These are phyloP conservation scores for Chlorella sorokiniana DNA, from an alignment of 139 green algal species.

Conservation along the genomic window DNA sequence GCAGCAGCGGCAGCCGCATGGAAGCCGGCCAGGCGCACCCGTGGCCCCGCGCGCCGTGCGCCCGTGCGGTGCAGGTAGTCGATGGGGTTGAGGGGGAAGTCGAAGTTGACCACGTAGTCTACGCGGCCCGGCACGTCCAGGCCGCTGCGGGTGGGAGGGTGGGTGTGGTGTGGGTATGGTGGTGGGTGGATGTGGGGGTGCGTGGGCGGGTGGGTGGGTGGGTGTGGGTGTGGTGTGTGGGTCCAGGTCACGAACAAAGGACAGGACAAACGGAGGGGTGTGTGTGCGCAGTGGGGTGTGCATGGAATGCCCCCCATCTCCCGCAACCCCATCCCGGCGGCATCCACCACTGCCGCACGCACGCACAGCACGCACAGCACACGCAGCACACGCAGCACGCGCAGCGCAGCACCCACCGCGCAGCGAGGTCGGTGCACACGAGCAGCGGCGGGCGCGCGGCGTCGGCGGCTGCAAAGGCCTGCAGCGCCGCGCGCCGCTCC, in stretches of 20 bases:
- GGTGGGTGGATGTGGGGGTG: too few relatives aligned
- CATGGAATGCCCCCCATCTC: too few relatives aligned
- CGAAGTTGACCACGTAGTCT: slow-evolving; percentile 97
- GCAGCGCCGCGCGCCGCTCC: slow-evolving; percentile 45
- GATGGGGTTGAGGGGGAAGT: slow-evolving; percentile 89
- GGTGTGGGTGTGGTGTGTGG: too few relatives aligned
- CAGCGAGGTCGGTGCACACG: slow-evolving; percentile 96
- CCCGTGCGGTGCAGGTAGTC: slow-evolving; percentile 95
- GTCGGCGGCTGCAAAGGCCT: slow-evolving; percentile 32
- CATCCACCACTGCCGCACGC: neutral
- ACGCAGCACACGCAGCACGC: neutral
- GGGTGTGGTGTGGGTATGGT: too few relatives aligned
- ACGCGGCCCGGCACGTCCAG: slow-evolving; percentile 91
- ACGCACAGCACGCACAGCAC: neutral
- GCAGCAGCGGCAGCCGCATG: neutral
- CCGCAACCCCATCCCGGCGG: too few relatives aligned
- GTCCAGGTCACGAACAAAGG: too few relatives aligned
- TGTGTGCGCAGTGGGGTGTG: too few relatives aligned
- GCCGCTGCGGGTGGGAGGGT: slow-evolving; percentile 52
- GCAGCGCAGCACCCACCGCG: slow-evolving; percentile 42
- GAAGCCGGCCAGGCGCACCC: slow-evolving; percentile 32
- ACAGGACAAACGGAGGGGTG: too few relatives aligned
- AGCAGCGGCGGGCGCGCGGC: slow-evolving; percentile 61
- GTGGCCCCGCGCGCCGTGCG: slow-evolving; percentile 81
- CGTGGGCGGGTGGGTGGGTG: too few relatives aligned